A percentile compares a stretch with the other conserved stretches of the same genome.
Conservation (phyloP, 2,329 filamentous ascomycete species). For the Didymella pinodella region DNA sequence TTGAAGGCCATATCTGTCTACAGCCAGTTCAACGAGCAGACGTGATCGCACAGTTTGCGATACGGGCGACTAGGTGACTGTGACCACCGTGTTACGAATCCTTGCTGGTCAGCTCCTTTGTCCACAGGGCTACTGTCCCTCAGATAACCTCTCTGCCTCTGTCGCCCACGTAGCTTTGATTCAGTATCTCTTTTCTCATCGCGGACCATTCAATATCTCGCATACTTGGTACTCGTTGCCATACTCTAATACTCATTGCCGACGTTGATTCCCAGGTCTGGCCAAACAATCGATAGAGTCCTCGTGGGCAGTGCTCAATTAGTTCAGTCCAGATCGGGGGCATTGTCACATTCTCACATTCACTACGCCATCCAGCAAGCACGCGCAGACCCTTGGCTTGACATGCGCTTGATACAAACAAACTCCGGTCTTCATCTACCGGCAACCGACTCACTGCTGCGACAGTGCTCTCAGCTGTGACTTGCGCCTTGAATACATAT, state of each 20-base stretch:
- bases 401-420: slow-evolving; percentile 35
- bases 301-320: slow-evolving; percentile 8
- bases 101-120: slow-evolving; percentile 2
- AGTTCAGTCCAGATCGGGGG: slow-evolving; percentile 17
- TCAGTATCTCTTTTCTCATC: slow-evolving; percentile 2
- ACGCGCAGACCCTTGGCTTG: slow-evolving; percentile 32
- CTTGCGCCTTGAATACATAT: slow-evolving; percentile 15
- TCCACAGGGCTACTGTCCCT: background rate
- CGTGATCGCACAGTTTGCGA: slow-evolving; percentile 1
- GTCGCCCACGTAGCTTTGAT: background rate
- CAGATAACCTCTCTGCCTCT: background rate
- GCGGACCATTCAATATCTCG: background rate
- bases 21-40: background rate
- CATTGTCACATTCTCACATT: slow-evolving; percentile 27
- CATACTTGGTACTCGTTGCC: slow-evolving; percentile 12
- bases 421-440: slow-evolving; percentile 17
- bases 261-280: slow-evolving; percentile 7
- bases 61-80: slow-evolving; percentile 2
- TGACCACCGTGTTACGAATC: slow-evolving; percentile 11
- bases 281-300: slow-evolving; percentile 9
- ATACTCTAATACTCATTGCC: slow-evolving; percentile 2
- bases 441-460: slow-evolving; percentile 28
- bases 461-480: slow-evolving; percentile 18
- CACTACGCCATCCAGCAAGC: slow-evolving; percentile 34
- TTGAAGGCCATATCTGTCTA: background rate